A percentile compares a stretch with the other conserved stretches of the same genome.
phyloP scores from a whole-genome alignment of 257 asterid genomes.

The Perilla frutescens region DNA sequence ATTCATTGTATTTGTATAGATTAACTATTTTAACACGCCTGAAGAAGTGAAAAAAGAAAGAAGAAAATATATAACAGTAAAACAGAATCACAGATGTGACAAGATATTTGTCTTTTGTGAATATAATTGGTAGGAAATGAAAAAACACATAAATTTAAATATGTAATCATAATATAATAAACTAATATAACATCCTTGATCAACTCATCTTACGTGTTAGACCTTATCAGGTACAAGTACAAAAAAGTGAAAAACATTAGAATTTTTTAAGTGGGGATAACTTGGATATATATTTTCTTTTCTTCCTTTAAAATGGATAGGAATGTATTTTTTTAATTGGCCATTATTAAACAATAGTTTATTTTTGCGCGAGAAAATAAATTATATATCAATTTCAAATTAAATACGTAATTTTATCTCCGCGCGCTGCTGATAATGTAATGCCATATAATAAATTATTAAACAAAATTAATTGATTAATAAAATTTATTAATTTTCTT shows the following conservation, averaged over 20 bases:
- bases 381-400: too few relatives aligned
- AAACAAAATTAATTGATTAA: too few relatives aligned
- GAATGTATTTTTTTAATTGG: neutral
- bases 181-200: neutral
- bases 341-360: neutral
- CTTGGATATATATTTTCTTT: neutral
- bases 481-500: too few relatives aligned
- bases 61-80: neutral
- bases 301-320: neutral
- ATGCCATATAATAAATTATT: too few relatives aligned
- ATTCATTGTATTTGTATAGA: constrained; percentile 16
- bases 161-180: too few relatives aligned
- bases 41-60: neutral
- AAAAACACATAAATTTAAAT: too few relatives aligned
- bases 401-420: too few relatives aligned
- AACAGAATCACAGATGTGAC: neutral
- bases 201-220: constrained; percentile 7
- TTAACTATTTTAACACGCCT: neutral
- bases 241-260: neutral
- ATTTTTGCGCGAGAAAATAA: too few relatives aligned
- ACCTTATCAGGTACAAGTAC: neutral
- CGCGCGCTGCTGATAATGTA: too few relatives aligned
- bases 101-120: constrained; percentile 28
- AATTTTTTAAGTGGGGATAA: neutral
- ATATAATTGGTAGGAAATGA: neutral